Conservation (phyloP, 2,329 filamentous ascomycete species). For the Aureobasidium sp. region DNA sequence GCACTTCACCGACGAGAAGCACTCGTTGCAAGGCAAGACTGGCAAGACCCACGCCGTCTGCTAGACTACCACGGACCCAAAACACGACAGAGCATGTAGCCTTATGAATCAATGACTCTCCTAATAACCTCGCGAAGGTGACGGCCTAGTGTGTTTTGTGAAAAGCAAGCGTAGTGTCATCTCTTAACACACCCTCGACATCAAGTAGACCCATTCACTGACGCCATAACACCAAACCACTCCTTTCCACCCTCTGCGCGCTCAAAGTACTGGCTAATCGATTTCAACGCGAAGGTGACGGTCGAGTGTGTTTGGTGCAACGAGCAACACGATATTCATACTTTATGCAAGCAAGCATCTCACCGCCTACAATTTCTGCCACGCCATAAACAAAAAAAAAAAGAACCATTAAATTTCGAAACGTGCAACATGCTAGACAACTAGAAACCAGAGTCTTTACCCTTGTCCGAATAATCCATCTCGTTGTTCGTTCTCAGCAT, state of each 20-base stretch:
- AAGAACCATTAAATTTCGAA: neutral
- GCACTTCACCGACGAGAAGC: constrained; percentile 61
- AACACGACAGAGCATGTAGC: neutral
- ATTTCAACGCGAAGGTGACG: neutral
- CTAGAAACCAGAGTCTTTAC: neutral
- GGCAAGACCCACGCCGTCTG: constrained; percentile 87
- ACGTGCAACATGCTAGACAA: neutral
- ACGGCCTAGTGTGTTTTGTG: too few species aligned
- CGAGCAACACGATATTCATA: neutral
- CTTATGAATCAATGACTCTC: constrained; percentile 1
- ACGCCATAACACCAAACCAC: neutral
- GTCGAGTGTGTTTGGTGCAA: neutral
- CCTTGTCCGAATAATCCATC: neutral
- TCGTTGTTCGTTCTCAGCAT: neutral
- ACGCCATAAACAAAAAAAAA: neutral
- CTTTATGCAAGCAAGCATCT: neutral
- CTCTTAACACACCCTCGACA: too few species aligned
- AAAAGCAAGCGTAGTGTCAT: too few species aligned
- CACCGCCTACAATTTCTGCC: neutral
- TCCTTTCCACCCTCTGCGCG: neutral
- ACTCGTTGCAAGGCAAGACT: constrained; percentile 80
- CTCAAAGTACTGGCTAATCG: neutral
- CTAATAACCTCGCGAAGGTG: too few species aligned
- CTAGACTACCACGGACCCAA: constrained; percentile 34
- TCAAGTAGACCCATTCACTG: neutral